A percentile compares a stretch with the other conserved stretches of the same genome.
These are phyloP conservation scores for Asterophora lycoperdoides DNA, from an alignment of 768 basidiomycete species.

Conservation along the genomic window DNA sequence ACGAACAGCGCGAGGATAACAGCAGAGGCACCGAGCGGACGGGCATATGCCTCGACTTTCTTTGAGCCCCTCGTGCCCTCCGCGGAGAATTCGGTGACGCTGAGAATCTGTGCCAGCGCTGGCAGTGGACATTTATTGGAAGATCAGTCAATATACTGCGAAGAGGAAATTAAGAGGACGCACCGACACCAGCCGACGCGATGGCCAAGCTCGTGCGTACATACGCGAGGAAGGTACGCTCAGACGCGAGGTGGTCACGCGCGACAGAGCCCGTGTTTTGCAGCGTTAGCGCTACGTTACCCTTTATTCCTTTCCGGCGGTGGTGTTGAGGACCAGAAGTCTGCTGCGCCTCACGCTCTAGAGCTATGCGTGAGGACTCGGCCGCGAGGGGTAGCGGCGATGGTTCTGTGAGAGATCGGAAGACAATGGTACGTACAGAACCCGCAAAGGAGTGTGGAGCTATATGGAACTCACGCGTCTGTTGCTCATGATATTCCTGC, in stretches of 20 bases:
- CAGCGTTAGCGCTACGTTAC: slow-evolving; percentile 19
- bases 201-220: slow-evolving; percentile 46
- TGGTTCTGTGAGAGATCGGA: too few species aligned
- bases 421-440: too few species aligned
- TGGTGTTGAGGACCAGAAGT: too few species aligned
- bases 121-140: too few species aligned
- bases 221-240: slow-evolving; percentile 50
- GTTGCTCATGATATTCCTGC: too few species aligned
- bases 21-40: slow-evolving; percentile 42
- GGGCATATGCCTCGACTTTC: slow-evolving; percentile 19
- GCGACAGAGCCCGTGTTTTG: slow-evolving; percentile 48
- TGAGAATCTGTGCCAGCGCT: slow-evolving; percentile 47
- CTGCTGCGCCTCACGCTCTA: too few species aligned
- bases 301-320: not conserved
- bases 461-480: too few species aligned
- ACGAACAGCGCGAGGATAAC: slow-evolving; percentile 33
- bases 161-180: slow-evolving; percentile 4
- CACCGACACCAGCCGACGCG: slow-evolving; percentile 39
- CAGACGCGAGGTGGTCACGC: slow-evolving; percentile 48
- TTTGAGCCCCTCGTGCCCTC: not conserved
- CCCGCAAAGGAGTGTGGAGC: too few species aligned
- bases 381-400: too few species aligned
- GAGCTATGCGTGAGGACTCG: too few species aligned
- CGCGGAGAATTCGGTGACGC: slow-evolving; percentile 25
- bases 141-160: not conserved